Evolutionary conservation across 2,329 filamentous ascomycete species (phyloP), one percentile per base, ranked within the genome.

Genomic region (Calycina marina): DNA sequence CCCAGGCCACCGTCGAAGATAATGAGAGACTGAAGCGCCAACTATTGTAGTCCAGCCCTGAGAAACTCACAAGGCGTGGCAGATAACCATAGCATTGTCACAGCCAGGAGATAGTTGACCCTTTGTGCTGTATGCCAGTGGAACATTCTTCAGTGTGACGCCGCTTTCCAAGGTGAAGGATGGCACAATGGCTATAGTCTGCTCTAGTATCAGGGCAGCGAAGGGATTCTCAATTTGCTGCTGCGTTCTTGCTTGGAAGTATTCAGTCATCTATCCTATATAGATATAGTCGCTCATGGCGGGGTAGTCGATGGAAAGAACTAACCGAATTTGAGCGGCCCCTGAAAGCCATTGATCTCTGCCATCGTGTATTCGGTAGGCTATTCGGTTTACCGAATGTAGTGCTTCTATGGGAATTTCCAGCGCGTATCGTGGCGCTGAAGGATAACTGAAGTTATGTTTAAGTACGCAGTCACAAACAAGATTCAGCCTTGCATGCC

Each of bases 141-240:
- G 74, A 11, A 77, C 65, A 70, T 96, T 90, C 45, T 68, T 61
- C 13, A 98, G 67, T 1, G 71, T 78, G 14, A 80, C 83, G 30
- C 90, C 90, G 2, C 86, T 96, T 57, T 98, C 90, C 43, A 98
- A 79, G 6, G 79, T 85, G 56, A 94, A 93, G 15, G 77, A 76
- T 2, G 90, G 88, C 34, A 98, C 72, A 39, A 90, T 72, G 36
- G 80, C 84, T 50, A 93, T 79, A 33, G 78, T 68, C 59, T 96
- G 90, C 49, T 93, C 78, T 32, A 84, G 77, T 32, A 98, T 93
- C 50, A 96, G 67, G 42, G 67, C 60, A 39, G 82, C 73, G 55
- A 86, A 96, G 17, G 86, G 88, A 59, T 96, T 98, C 61, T 94
- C 88, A 49, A 81, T 75, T 57, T 94, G 84, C 34, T 69, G 61